Conservation (phyloP, 2,329 filamentous ascomycete species). For the Cercospora sp. region DNA sequence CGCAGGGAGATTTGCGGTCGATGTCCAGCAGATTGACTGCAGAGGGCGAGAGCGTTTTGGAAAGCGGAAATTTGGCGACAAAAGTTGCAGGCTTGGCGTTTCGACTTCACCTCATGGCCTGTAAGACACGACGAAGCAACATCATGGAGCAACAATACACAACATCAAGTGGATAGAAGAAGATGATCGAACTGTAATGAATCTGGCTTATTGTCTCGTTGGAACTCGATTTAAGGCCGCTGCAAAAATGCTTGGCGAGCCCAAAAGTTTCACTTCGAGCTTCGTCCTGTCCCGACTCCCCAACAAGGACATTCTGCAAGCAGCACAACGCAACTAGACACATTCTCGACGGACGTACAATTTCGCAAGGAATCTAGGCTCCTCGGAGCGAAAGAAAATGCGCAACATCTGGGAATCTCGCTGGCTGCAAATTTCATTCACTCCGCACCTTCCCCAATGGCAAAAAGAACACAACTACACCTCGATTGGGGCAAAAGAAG, state of each 20-base stretch:
- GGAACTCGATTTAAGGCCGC: too few relatives aligned
- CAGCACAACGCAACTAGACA: neutral
- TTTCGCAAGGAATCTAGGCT: neutral
- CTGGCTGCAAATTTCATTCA: neutral
- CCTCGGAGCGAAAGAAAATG: neutral
- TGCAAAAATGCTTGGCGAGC: neutral
- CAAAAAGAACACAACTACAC: neutral
- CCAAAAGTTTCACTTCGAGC: neutral
- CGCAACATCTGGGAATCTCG: neutral
- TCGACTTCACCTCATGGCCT: neutral
- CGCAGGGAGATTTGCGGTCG: too few relatives aligned
- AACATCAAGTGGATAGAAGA: neutral
- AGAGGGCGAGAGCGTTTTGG: neutral
- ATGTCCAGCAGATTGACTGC: neutral
- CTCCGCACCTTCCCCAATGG: neutral
- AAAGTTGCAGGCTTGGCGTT: neutral
- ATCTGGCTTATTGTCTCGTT: neutral
- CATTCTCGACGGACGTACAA: neutral
- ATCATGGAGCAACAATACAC: neutral
- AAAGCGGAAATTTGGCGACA: neutral
- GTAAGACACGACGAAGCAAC: neutral
- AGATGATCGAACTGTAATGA: neutral
- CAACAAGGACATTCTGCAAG: neutral
- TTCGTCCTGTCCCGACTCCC: neutral
- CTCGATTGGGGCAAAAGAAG: neutral